Percentiles rank a stretch among this genome's conserved stretches.
Evolutionary conservation across 2,329 filamentous ascomycete species (phyloP).

Genomic region (Chaetothyriales sp.): DNA sequence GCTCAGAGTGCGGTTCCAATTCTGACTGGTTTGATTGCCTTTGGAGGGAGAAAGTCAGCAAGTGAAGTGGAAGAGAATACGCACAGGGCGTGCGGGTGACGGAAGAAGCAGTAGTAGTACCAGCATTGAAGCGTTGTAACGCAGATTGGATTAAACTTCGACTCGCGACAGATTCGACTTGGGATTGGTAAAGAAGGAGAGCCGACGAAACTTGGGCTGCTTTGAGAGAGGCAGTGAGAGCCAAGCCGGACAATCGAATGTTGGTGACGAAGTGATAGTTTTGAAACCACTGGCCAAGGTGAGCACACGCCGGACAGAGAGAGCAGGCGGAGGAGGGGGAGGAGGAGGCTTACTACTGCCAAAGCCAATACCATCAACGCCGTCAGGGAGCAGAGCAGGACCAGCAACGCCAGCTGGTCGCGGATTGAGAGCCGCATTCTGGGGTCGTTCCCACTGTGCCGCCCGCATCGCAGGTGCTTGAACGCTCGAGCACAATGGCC

Average conservation of each 20-base stretch:
- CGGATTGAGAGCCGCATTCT: slow-evolving; percentile 74
- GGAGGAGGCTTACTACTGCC: slow-evolving; percentile 40
- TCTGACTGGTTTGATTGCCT: slow-evolving; percentile 41
- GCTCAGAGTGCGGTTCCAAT: slow-evolving; percentile 47
- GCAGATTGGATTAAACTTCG: slow-evolving; percentile 41
- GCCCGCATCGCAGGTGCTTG: background rate
- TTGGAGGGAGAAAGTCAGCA: slow-evolving; percentile 2
- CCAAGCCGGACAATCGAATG: slow-evolving; percentile 48
- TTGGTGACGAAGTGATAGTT: slow-evolving; percentile 48
- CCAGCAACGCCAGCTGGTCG: slow-evolving; percentile 70
- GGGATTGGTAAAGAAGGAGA: slow-evolving; percentile 64
- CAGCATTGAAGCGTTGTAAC: slow-evolving; percentile 36
- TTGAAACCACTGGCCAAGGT: slow-evolving; percentile 38
- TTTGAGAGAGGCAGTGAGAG: slow-evolving; percentile 74
- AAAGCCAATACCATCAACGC: slow-evolving; percentile 67
- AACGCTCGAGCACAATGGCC: background rate
- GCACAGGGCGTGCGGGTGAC: slow-evolving; percentile 24
- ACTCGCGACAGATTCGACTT: slow-evolving; percentile 58
- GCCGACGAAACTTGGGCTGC: slow-evolving; percentile 67
- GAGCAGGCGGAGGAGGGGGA: too few relatives aligned
- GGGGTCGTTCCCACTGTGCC: slow-evolving; percentile 1
- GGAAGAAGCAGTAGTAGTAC: slow-evolving; percentile 6
- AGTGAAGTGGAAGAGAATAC: background rate
- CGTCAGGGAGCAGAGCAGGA: slow-evolving; percentile 60
- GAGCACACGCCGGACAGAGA: background rate